Evolutionary conservation across 805 yeast species (phyloP).

Genomic region (Barnettozyma sucrosica): DNA sequence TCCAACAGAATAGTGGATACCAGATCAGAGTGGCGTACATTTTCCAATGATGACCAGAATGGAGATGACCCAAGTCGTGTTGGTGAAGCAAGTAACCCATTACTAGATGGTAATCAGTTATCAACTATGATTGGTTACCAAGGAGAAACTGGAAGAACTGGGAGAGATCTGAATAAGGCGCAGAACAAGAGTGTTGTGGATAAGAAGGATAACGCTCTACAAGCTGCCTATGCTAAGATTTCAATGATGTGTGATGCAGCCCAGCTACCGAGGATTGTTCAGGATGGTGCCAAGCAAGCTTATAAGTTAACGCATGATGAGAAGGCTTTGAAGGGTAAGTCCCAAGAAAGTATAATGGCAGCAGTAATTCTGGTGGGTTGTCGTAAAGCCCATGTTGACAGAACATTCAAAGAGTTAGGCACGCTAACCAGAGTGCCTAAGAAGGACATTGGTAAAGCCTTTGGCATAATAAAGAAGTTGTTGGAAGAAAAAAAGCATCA

Average conservation of each 20-base stretch:
- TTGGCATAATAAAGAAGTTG: constrained; percentile 74
- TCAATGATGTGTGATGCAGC: constrained; percentile 97
- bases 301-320: constrained; percentile 89
- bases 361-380: constrained; percentile 94
- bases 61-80: constrained; percentile 99
- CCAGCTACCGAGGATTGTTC: constrained; percentile 89
- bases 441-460: constrained; percentile 90
- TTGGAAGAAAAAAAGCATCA: constrained; percentile 37
- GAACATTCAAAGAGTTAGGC: constrained; percentile 94
- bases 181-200: constrained; percentile 84
- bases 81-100: constrained; percentile 93
- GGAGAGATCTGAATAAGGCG: constrained; percentile 87
- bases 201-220: constrained; percentile 79
- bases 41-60: constrained; percentile 94
- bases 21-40: constrained; percentile 97
- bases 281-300: constrained; percentile 96
- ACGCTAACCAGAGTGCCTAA: constrained; percentile 90
- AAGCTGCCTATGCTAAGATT: constrained; percentile 84
- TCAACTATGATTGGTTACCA: constrained; percentile 88
- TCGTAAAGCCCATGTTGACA: constrained; percentile 86
- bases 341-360: constrained; percentile 92
- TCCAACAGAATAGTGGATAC: constrained; percentile 92
- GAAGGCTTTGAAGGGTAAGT: constrained; percentile 77
- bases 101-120: constrained; percentile 84
- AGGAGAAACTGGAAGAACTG: constrained; percentile 70